A percentile compares a stretch with the other conserved stretches of the same genome.
Evolutionary conservation across 2,329 filamentous ascomycete species (phyloP).

Genomic region (Fusarium solani-melongenae): DNA sequence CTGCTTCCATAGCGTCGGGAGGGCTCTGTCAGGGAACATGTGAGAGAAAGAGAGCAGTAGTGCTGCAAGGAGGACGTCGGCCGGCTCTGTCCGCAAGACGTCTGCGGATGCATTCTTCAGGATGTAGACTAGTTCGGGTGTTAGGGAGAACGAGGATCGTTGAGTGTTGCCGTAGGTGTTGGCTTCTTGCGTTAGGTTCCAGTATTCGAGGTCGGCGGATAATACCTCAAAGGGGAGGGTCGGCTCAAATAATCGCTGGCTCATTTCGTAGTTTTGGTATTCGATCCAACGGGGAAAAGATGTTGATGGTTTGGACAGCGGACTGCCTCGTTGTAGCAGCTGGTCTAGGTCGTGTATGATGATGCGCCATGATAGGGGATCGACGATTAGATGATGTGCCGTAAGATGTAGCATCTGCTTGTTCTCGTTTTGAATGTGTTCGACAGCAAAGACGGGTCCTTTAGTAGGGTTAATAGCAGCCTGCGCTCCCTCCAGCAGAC

Average conservation of each 20-base stretch:
- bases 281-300: constrained; percentile 63
- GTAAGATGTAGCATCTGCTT: constrained; percentile 61
- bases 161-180: constrained; percentile 60
- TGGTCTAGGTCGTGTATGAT: constrained; percentile 63
- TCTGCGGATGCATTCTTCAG: constrained; percentile 57
- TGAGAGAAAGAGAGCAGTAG: constrained; percentile 66
- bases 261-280: constrained; percentile 54
- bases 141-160: constrained; percentile 56
- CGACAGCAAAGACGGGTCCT: constrained; percentile 62
- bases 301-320: constrained; percentile 57
- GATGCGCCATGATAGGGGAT: constrained; percentile 62
- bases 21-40: constrained; percentile 62
- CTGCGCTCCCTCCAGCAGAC: constrained; percentile 55
- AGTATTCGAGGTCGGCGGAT: constrained; percentile 58
- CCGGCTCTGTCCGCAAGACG: constrained; percentile 62
- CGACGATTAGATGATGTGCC: constrained; percentile 64
- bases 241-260: constrained; percentile 42
- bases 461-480: constrained; percentile 59
- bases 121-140: constrained; percentile 54
- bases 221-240: constrained; percentile 54
- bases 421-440: constrained; percentile 60
- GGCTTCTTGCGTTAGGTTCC: constrained; percentile 55
- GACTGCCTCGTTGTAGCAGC: constrained; percentile 56
- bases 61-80: constrained; percentile 65
- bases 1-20: constrained; percentile 66